Conservation (phyloP, 2,329 filamentous ascomycete species). For the Ramularia collo-cygni region DNA sequence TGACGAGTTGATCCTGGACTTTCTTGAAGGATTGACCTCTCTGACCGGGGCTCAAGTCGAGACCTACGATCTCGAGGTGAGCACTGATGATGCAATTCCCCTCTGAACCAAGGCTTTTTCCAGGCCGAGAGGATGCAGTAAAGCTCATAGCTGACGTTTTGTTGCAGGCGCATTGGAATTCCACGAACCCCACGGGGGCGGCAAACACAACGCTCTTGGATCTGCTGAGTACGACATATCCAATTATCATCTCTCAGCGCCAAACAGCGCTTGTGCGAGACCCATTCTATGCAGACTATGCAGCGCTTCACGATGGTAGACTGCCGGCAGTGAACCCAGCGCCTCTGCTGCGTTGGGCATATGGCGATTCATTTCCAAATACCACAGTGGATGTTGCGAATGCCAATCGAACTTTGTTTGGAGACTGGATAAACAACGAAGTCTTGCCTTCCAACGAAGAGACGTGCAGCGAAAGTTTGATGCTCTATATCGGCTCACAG, state of each 20-base stretch:
- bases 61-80: conserved; percentile 29
- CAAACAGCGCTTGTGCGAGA: conserved; percentile 42
- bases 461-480: conserved; percentile 44
- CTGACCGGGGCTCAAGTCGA: conserved; percentile 37
- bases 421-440: conserved; percentile 42
- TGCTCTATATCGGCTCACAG: conserved; percentile 43
- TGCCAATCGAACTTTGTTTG: conserved; percentile 45
- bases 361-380: conserved; percentile 36
- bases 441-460: conserved; percentile 37
- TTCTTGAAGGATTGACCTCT: conserved; percentile 37
- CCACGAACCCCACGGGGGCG: conserved; percentile 27
- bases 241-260: conserved; percentile 42
- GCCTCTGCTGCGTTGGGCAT: conserved; percentile 43
- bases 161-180: conserved; percentile 28
- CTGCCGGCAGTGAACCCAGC: conserved; percentile 45
- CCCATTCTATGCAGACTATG: conserved; percentile 47
- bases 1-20: conserved; percentile 36
- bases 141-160: too few relatives aligned
- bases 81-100: too few relatives aligned
- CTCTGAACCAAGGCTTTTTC: too few relatives aligned
- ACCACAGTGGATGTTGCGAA: conserved; percentile 38
- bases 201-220: conserved; percentile 28
- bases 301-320: conserved; percentile 39
- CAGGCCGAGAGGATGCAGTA: too few relatives aligned
- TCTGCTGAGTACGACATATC: conserved; percentile 41